Base-by-base conservation (phyloP, 352 stramenopile genomes). In the Globisporangium acanthophoron region DNA sequence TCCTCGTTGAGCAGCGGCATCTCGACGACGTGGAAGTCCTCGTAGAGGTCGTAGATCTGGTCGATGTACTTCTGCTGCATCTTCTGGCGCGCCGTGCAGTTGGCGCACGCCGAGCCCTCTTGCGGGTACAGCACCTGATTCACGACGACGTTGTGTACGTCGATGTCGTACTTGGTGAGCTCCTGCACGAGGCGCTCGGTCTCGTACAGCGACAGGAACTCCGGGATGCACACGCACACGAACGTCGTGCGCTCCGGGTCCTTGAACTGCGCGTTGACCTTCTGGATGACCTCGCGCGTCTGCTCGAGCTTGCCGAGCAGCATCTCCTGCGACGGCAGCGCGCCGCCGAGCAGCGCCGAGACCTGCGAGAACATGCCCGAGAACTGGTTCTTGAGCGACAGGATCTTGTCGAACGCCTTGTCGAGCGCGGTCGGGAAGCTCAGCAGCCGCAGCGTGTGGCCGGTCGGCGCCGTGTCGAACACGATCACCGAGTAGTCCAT, bases 1-100 rank as follows among this genome's bases (percentile, higher is more conserved):
- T 99, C 97, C 65, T 99, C 94, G 70, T 98, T 97, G 65, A 99
- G 79, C 53, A 99, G 78, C 24, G 97, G 97, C 95, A 99, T 98
- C 64, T 99, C 85, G 4, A 98, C 85, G n/a, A 99, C 96, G 77
- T 99, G 96, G 70, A 99, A 99, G 66, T 99, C 97, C 66, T 92
- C 85, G 76, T 99, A 99, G 40, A 99, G 76, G 78, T 99, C 97
- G 75, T 99, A 99, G 73, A 99, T 99, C 80, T 99, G 97, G 62
- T 98, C 95, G 66, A 99, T 98, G 81, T 99, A 99, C 78, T 99
- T 99, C 76, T 99, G 96, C 83, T 99, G 97, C 97, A 99, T 99
- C 73, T 96, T 93, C 65, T 99, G 98, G 66, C 97, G 88, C 18
- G 97, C 94, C 54, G 90, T 83, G 70, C 96, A 98, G 87, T 98